Evolutionary conservation across 371 early-diverging fungal species (phyloP), one percentile per base, ranked within the genome.

Genomic region (Entomophthora muscae): DNA sequence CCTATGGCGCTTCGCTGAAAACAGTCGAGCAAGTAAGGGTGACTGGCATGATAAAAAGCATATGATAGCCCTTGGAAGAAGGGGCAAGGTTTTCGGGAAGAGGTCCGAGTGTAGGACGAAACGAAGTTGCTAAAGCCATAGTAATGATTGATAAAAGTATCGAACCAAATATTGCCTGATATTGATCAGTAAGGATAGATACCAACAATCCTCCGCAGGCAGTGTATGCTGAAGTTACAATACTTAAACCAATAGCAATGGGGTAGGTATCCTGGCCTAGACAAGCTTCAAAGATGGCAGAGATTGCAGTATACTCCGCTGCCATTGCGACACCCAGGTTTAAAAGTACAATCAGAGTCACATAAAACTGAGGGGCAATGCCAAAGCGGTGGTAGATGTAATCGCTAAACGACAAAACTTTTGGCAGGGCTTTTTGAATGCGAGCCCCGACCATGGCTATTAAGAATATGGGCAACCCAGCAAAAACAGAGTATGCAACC

Each of bases 171-270:
- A 76, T 61, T 22, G 77, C 75, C 61, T 82, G 83, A 3, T 70
- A 68, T 52, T 75, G 74, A 68, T 83, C 83, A 0, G 83, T 83
- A 57, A 79, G 30, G 63, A 83, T 76, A 27, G 73, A 72, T 62
- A 78, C 76, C 52, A 76, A 78, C 23, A 83, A 73, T 42, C 83
- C 83, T 33, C 83, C 83, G n/a, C 70, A 68, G 10, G 76, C 75
- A 3, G 82, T 80, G 67, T 81, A 82, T n/a, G 73, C 59, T 61
- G 76, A 69, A 7, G 83, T 79, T 30, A 79, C 68, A 17, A 78
- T 56, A 12, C 75, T 81, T 54, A 81, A 76, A n/a, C 71, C 55
- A 64, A 80, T 53, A 23, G 75, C 58, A 57, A 79, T 73, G 22
- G 80, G 79, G 27, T 74, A 69, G 27, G 71, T 70, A 13, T 70